Percentiles rank a stretch among this genome's conserved stretches.
Conservation (phyloP, 2,329 filamentous ascomycete genomes). For the Aureobasidium melanogenum region DNA sequence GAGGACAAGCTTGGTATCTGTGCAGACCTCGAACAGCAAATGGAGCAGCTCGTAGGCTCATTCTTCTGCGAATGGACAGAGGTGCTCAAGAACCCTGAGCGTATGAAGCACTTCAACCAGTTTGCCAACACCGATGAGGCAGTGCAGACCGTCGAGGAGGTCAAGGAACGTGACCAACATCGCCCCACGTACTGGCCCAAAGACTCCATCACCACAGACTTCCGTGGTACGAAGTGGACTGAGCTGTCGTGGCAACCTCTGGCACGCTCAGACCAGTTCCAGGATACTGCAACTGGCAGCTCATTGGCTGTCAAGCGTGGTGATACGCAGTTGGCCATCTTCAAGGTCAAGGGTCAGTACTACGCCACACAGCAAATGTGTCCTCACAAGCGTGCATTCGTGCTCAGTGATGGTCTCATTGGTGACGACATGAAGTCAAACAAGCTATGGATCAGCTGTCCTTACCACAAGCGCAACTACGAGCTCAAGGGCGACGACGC, state of each 20-base stretch:
- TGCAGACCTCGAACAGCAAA: slow-evolving; percentile 75
- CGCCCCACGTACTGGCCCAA: slow-evolving; percentile 72
- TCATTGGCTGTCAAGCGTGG: slow-evolving; percentile 73
- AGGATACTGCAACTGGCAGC: slow-evolving; percentile 59
- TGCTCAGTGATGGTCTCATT: slow-evolving; percentile 77
- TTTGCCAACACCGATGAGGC: slow-evolving; percentile 76
- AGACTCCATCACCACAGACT: slow-evolving; percentile 59
- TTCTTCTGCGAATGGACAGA: slow-evolving; percentile 94
- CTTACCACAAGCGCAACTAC: slow-evolving; percentile 85
- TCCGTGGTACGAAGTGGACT: slow-evolving; percentile 60
- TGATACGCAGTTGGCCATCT: slow-evolving; percentile 81
- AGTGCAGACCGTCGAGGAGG: slow-evolving; percentile 54
- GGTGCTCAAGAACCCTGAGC: slow-evolving; percentile 60
- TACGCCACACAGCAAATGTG: slow-evolving; percentile 93
- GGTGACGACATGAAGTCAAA: slow-evolving; percentile 54
- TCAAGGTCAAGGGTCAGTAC: slow-evolving; percentile 70
- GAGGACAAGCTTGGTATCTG: slow-evolving; percentile 81
- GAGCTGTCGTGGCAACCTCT: slow-evolving; percentile 70
- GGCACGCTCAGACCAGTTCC: slow-evolving; percentile 61
- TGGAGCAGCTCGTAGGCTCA: slow-evolving; percentile 72
- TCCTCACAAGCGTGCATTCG: slow-evolving; percentile 82
- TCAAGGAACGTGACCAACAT: slow-evolving; percentile 62
- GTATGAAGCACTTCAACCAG: slow-evolving; percentile 64
- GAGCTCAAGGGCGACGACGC: slow-evolving; percentile 57
- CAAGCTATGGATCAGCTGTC: slow-evolving; percentile 78